phyloP scores from a whole-genome alignment of 2,329 filamentous ascomycete genomes.

The Scolecobasidium constrictum region DNA sequence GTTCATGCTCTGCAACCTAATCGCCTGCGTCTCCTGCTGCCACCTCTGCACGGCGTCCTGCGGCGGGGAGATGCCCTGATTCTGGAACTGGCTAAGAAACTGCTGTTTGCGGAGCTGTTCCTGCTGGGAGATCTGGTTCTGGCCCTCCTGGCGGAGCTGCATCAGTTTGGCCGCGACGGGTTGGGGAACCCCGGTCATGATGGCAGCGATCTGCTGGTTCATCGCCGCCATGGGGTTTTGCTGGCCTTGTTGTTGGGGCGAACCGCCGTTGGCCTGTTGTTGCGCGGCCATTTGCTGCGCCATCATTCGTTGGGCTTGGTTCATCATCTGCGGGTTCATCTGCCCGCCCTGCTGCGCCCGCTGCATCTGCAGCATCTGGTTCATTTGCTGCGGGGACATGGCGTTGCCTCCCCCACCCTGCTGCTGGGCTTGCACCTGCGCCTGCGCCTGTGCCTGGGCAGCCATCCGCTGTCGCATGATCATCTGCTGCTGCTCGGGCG shows the following conservation, averaged over 20 bases:
- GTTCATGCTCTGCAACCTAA: background rate
- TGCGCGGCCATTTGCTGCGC: background rate
- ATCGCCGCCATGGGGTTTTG: background rate
- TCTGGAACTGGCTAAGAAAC: background rate
- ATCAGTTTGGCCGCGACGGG: background rate
- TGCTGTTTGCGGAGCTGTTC: background rate
- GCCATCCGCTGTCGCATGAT: constrained; percentile 15
- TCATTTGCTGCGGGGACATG: constrained; percentile 1
- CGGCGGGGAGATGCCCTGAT: background rate
- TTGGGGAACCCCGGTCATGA: background rate
- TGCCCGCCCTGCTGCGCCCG: background rate
- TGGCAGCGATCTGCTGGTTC: background rate
- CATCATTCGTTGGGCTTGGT: background rate
- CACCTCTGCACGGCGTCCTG: constrained; percentile 11
- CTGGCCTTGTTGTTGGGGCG: background rate
- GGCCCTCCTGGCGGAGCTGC: background rate
- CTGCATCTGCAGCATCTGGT: background rate
- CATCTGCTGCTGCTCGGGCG: constrained; percentile 17
- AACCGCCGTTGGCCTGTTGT: background rate
- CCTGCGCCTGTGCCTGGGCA: constrained; percentile 20
- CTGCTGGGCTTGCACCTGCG: constrained; percentile 16
- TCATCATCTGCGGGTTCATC: background rate
- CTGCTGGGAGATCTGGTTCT: background rate
- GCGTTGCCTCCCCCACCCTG: constrained; percentile 9
- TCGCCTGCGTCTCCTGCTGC: constrained; percentile 13